Percentiles rank a stretch among this genome's conserved stretches.
Evolutionary conservation across 495 filamentous ascomycete genomes (phyloP).

Genomic region (Talaromyces nanjingensis): DNA sequence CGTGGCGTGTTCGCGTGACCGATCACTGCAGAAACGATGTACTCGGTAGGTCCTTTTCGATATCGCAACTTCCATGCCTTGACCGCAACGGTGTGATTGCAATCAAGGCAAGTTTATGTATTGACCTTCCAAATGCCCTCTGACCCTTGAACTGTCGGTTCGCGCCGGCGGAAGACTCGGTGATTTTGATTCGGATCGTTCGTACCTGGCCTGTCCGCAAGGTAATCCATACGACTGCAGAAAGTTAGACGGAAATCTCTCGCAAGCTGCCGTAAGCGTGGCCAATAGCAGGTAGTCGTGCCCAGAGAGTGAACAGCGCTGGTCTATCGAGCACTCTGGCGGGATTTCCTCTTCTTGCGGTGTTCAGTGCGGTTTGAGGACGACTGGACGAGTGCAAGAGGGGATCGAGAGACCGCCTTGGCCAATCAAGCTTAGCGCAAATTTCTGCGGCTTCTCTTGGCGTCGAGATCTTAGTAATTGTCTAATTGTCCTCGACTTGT

Average conservation of each 20-base stretch:
- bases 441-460: constrained; percentile 6
- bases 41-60: constrained; percentile 3
- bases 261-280: neutral
- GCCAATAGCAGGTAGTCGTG: neutral
- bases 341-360: neutral
- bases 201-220: neutral
- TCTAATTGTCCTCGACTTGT: neutral
- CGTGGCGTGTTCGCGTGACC: constrained; percentile 8
- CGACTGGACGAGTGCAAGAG: neutral
- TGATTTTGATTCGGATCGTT: neutral
- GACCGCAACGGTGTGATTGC: constrained; percentile 10
- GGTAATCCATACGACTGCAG: neutral
- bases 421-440: constrained; percentile 7
- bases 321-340: neutral
- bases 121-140: neutral
- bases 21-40: neutral
- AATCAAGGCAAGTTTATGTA: constrained; percentile 3
- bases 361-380: neutral
- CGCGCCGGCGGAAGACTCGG: neutral
- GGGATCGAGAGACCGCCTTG: constrained; percentile 3
- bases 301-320: neutral
- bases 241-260: neutral
- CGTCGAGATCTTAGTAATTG: constrained; percentile 11
- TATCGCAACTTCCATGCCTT: constrained; percentile 8
- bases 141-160: neutral